Conservation (phyloP, 2,329 filamentous ascomycete species). For the Chalara sp. region DNA sequence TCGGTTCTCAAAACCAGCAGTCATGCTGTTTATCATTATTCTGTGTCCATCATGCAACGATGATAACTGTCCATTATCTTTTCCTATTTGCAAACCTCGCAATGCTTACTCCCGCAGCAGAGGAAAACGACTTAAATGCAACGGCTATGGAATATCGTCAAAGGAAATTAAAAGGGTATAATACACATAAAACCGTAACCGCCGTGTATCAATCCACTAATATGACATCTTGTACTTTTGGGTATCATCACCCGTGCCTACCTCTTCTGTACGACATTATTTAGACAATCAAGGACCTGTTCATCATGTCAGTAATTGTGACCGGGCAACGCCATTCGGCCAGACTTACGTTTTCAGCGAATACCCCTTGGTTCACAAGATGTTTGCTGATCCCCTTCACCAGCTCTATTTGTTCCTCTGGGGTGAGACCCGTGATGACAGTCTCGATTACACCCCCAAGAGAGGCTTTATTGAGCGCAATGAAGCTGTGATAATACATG, state of each 20-base stretch:
- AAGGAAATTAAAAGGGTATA: neutral
- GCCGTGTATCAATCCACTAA: neutral
- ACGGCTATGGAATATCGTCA: too few relatives aligned
- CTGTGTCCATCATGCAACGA: too few relatives aligned
- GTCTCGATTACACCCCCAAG: slow-evolving; percentile 85
- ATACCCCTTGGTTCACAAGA: slow-evolving; percentile 53
- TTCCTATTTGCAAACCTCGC: too few relatives aligned
- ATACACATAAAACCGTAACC: neutral
- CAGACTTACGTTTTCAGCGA: slow-evolving; percentile 25
- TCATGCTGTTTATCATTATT: too few relatives aligned
- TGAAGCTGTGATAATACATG: slow-evolving; percentile 98
- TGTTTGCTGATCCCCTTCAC: slow-evolving; percentile 59
- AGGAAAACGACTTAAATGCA: too few relatives aligned
- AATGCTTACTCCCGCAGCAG: too few relatives aligned
- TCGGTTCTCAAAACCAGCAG: too few relatives aligned
- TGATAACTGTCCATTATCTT: too few relatives aligned
- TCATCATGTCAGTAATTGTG: slow-evolving; percentile 1
- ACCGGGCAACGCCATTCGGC: neutral
- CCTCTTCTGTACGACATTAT: slow-evolving; percentile 17
- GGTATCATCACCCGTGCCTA: slow-evolving; percentile 1
- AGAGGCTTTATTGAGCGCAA: slow-evolving; percentile 78
- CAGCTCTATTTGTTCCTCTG: slow-evolving; percentile 84
- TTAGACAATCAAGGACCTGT: slow-evolving; percentile 24
- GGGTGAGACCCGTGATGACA: slow-evolving; percentile 79
- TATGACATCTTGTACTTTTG: neutral